Conservation (phyloP, 2,329 filamentous ascomycete genomes). For the Cercospora sesami region DNA sequence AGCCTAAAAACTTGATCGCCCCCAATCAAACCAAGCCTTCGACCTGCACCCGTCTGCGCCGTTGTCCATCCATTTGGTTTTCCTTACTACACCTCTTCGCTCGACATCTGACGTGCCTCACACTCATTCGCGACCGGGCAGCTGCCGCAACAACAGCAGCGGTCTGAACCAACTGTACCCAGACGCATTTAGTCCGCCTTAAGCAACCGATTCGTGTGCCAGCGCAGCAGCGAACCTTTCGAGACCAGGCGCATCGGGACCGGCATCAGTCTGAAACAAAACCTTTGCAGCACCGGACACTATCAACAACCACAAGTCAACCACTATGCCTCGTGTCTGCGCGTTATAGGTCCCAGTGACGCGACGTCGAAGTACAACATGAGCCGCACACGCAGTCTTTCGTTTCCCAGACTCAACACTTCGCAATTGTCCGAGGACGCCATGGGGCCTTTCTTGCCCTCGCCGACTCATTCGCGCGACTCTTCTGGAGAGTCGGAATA, state of each 20-base stretch:
- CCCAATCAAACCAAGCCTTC: not conserved
- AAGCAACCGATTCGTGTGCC: slow-evolving; percentile 29
- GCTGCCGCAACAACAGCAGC: not conserved
- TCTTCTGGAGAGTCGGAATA: slow-evolving; percentile 58
- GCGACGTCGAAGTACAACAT: slow-evolving; percentile 30
- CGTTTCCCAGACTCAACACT: slow-evolving; percentile 31
- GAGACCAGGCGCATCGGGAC: slow-evolving; percentile 26
- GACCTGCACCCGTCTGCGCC: not conserved
- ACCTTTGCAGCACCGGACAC: slow-evolving; percentile 13
- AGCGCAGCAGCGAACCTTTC: slow-evolving; percentile 17
- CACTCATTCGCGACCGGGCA: not conserved
- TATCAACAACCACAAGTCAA: slow-evolving; percentile 18
- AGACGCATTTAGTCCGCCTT: not conserved
- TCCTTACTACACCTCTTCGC: slow-evolving; percentile 3
- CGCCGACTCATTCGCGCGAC: slow-evolving; percentile 39
- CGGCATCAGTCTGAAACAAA: slow-evolving; percentile 23
- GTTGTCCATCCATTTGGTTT: not conserved
- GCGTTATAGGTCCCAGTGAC: slow-evolving; percentile 20
- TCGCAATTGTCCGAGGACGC: slow-evolving; percentile 24
- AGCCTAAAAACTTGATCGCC: no score
- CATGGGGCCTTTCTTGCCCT: slow-evolving; percentile 25
- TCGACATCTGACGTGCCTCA: slow-evolving; percentile 1
- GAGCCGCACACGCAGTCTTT: slow-evolving; percentile 34
- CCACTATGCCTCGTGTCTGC: slow-evolving; percentile 28
- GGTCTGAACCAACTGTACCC: not conserved